Base-by-base conservation (phyloP, 129 eudicot species). In the Kitagawia praeruptora region DNA sequence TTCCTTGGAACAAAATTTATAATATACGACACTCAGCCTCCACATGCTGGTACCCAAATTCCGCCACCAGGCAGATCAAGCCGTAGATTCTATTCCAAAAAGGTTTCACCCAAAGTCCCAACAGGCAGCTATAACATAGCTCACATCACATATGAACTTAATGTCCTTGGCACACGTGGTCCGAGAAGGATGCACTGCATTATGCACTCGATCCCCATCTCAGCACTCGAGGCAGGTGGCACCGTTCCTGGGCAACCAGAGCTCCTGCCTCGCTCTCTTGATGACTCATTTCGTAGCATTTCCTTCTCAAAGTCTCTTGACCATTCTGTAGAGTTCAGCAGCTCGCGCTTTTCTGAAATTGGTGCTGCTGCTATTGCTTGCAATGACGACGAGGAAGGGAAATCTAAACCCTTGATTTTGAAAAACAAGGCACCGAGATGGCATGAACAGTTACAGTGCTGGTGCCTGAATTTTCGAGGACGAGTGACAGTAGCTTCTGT, bases 361-460 rank as follows among this genome's bases (percentile, higher is more conserved):
- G 87, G 85, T 0, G 46, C 79, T 5, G 83, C 87, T 42, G 76
- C 79, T 8, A 80, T 84, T 41, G 66, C 82, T 2, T 70, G 80
- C 54, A 71, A 42, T 6, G 91, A 81, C 51, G 87, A 84, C 0
- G 96, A 83, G 53, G 88, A 86, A 39, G 89, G 78, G 67, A 90
- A 88, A 87, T 45, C 86, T 0, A 90, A 80, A 74, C 96, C 97
- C 64, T 70, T 92, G 88, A 86, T 92, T 12, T 79, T 92, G 15
- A 90, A 92, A 80, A 92, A 92, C 89, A 92, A 92, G 87, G 88
- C 96, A 3, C 97, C 97, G 16, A 80, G 97, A 76, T 92, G 93
- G 96, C 96, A 92, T 56, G 93, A 90, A 70, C 97, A 92, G 86
- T 70, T 92, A 73, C 97, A 92, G 80, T 90, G 97, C 77, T 92